Percentiles rank a stretch among this genome's conserved stretches.
These are phyloP conservation scores for Sergeia podlipaevii DNA, from an alignment of 208 protist species.

Conservation along the genomic window DNA sequence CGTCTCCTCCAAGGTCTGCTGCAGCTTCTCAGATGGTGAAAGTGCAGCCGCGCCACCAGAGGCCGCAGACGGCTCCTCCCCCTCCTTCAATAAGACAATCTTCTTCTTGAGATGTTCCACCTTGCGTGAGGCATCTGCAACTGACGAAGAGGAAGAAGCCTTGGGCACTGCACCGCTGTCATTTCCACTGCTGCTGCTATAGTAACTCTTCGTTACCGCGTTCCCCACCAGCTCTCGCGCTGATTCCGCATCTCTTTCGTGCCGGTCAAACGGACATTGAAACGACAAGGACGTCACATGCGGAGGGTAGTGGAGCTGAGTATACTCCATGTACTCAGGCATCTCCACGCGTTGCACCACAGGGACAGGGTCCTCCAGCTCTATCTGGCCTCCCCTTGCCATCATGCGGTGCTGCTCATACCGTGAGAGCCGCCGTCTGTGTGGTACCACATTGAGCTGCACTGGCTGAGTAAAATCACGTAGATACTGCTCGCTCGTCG, in stretches of 20 bases:
- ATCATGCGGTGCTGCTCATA: constrained; percentile 79
- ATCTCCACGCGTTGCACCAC: constrained; percentile 42
- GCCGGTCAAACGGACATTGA: too few species aligned
- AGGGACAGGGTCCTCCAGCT: constrained; percentile 33
- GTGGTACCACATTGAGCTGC: constrained; percentile 68
- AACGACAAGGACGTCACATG: constrained; percentile 23
- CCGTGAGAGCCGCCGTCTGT: constrained; percentile 42
- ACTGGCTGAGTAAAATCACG: constrained; percentile 74
- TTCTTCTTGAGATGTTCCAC: not conserved
- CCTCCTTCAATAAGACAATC: too few species aligned
- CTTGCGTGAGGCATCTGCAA: constrained; percentile 1
- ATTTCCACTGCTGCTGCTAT: too few species aligned
- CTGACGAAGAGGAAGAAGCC: constrained; percentile 2
- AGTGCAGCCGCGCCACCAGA: not conserved
- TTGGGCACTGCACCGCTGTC: too few species aligned
- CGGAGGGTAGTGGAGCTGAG: constrained; percentile 14
- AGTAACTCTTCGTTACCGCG: too few species aligned
- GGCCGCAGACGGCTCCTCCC: not conserved
- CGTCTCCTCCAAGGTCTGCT: constrained; percentile 13
- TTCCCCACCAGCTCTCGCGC: too few species aligned
- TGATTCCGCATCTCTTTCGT: not conserved
- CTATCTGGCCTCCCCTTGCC: constrained; percentile 29
- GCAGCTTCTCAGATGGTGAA: constrained; percentile 1
- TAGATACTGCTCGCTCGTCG: constrained; percentile 64
- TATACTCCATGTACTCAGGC: constrained; percentile 20